Base-by-base conservation (phyloP, 306 rosid species). In the Hippophae gyantsensis region DNA sequence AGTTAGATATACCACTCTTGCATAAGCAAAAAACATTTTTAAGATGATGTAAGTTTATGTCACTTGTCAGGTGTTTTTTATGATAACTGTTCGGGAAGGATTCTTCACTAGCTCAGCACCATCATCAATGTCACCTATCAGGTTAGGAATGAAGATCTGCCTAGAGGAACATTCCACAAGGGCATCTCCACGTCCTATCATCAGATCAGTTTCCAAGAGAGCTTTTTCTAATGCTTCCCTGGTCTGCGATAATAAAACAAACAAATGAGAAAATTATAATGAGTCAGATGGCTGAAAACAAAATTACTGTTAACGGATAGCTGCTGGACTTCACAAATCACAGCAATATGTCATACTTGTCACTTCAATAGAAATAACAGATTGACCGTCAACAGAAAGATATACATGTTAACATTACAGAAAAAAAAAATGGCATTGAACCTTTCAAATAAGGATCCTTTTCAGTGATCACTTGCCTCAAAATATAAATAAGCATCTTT, bases 111-210 rank as follows among this genome's bases (percentile, higher is more conserved):
- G 42, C 46, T 32, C 10, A 43, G 41, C 47, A 43, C 64, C 69
- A 70, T 56, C 59, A 32, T 63, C 59, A 43, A 59, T 63, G 52
- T 70, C 60, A 51, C 69, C 69, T 42, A 70, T 63, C 52, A 70
- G 23, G 27, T 57, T 58, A 4, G 74, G 69, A 57, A 70, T 13
- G 9, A 46, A 32, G 14, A 57, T 64, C 27, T 10, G 48, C n/a
- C 13, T 50, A 27, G 42, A 56, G 48, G 25, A 42, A 10, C 56
- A 10, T 46, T 46, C 59, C 58, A 70, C 58, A 48, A 50, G 0
- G 13, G 32, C 55, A 43, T 10, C 25, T 14, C 6, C 2, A 7
- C 42, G 40, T 43, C 43, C 43, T 70, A 57, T 11, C 38, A 49
- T 3, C 40, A 56, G 23, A 38, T 57, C 59, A 14, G 47, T 49